A percentile compares a stretch with the other conserved stretches of the same genome.
Evolutionary conservation across 257 asterid species (phyloP).

Genomic region (Thymus mandschuricus): DNA sequence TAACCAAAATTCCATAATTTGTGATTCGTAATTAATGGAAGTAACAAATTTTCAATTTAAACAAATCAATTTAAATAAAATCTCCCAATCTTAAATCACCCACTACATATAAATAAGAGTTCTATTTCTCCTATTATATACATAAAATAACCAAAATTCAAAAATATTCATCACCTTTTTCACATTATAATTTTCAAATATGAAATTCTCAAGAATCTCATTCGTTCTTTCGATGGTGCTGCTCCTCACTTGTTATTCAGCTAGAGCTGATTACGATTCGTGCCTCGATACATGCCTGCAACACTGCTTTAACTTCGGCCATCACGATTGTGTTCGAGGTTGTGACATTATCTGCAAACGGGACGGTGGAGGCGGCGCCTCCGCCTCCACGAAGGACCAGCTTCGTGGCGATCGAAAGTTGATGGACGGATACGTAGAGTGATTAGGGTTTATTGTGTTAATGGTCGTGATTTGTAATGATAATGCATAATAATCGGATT

Average conservation of each 20-base stretch:
- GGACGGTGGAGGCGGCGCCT: background rate
- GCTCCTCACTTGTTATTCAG: background rate
- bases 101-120: background rate
- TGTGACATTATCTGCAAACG: background rate
- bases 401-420: background rate
- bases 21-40: too few species aligned
- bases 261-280: background rate
- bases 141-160: too few species aligned
- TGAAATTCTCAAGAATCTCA: background rate
- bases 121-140: background rate
- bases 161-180: background rate
- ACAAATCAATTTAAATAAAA: background rate
- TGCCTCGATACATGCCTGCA: background rate
- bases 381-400: background rate
- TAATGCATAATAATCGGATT: background rate
- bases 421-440: background rate
- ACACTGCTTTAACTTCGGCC: background rate
- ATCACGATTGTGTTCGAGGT: background rate
- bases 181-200: background rate
- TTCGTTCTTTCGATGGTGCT: background rate
- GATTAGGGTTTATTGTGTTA: background rate
- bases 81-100: background rate
- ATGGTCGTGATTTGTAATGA: background rate
- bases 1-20: too few species aligned
- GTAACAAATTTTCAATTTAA: background rate